Evolutionary conservation across 106 monocot species (phyloP), one percentile per base, ranked within the genome.

Genomic region (Phalaenopsis aphrodite): DNA sequence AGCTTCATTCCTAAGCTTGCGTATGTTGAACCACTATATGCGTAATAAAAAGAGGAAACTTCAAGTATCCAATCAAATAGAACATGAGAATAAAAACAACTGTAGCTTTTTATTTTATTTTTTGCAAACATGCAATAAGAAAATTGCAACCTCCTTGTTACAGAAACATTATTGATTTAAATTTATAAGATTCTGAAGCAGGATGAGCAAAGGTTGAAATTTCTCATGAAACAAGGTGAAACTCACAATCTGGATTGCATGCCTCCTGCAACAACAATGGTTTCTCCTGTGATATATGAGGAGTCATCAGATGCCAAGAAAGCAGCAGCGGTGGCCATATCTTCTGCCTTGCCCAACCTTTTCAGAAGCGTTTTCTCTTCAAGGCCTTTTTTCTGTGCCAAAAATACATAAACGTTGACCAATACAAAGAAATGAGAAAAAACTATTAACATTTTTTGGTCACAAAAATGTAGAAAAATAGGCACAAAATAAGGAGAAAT

Each of bases 221-320:
- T 24, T 52, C 52, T n/a, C 8, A 21, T 61, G 5, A 61, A 61
- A 5, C 61, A n/a, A 61, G 21, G 21, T 1, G 10, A n/a, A 21
- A n/a, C 36, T 82, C 80, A 94, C 14, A 94, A 91, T 55, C 94
- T 90, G n/a, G 98, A 94, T 24, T 84, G 98, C 68, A 80, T 81
- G 1, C 98, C 98, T 57, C 98, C 94, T 12, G 92, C 88, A 74
- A 98, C 94, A 41, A 94, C 94, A 64, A 98, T 83, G 0, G 98
- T 98, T 89, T 98, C 94, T 56, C 89, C 94, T 0, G 98, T 91
- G 5, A 98, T 98, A 80, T 87, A 98, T 43, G 94, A 85, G 14
- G 98, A 79, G 77, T 98, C 94, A 73, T 94, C 89, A 5, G 98
- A 98, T 55, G 94, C 98, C 79, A 98, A 78, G 69, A 98, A 98